These are phyloP conservation scores for Tetragonia tetragonoides DNA, from an alignment of 148 eudicot genomes.

Conservation along the genomic window DNA sequence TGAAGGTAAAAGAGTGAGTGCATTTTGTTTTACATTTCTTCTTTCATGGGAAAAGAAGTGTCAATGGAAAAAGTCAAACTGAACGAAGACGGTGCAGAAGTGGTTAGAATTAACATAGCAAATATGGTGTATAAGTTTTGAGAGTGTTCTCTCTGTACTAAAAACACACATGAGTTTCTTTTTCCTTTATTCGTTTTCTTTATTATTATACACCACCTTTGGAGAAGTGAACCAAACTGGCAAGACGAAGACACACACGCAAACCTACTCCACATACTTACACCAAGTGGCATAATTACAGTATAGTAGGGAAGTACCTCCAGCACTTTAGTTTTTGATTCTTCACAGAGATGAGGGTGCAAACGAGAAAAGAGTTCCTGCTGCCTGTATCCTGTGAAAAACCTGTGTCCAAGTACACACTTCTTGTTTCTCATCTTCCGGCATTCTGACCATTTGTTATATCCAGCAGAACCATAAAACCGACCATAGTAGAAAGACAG, in stretches of 20 bases:
- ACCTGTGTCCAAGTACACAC: constrained; percentile 56
- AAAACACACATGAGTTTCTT: not conserved
- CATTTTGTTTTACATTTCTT: too few relatives aligned
- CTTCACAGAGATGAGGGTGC: constrained; percentile 51
- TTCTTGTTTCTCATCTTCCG: constrained; percentile 59
- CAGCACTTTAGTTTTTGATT: constrained; percentile 41
- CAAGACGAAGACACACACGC: constrained; percentile 6
- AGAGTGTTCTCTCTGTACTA: not conserved
- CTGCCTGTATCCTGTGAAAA: constrained; percentile 73
- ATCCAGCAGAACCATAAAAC: constrained; percentile 49
- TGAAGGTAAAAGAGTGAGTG: not conserved
- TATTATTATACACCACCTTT: not conserved
- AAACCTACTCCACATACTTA: not conserved
- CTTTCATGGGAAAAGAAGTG: not conserved
- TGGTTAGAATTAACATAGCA: not conserved
- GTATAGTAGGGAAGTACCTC: constrained; percentile 49
- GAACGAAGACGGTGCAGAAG: not conserved
- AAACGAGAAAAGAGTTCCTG: constrained; percentile 67
- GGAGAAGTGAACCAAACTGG: not conserved
- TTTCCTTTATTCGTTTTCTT: not conserved
- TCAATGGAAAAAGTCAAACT: not conserved
- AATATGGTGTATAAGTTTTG: not conserved
- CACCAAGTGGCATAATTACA: constrained; percentile 16
- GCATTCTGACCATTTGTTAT: constrained; percentile 64
- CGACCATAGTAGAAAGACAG: constrained; percentile 57